phyloP scores from a whole-genome alignment of 805 yeast species.

The Yarrowia bubula region DNA sequence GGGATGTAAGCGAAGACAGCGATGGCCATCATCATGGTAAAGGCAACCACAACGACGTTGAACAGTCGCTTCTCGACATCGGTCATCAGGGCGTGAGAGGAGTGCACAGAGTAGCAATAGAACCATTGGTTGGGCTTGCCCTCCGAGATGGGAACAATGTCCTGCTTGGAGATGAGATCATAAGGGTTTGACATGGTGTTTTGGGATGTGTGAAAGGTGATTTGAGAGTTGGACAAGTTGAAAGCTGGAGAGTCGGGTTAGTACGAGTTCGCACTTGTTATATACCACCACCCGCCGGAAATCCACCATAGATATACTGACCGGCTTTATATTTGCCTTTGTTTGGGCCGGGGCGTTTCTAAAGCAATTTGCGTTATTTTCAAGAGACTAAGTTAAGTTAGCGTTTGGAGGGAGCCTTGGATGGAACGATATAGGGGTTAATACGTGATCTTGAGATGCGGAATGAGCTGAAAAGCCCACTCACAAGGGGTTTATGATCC shows the following conservation, averaged over 20 bases:
- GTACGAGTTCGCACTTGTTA: too few relatives aligned
- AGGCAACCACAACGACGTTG: slow-evolving; percentile 10
- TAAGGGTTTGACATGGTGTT: slow-evolving; percentile 8
- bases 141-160: slow-evolving; percentile 7
- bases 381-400: not conserved
- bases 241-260: too few relatives aligned
- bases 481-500: not conserved
- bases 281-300: not conserved
- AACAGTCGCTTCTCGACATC: slow-evolving; percentile 4
- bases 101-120: slow-evolving; percentile 22
- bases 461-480: not conserved
- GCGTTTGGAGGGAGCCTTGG: not conserved
- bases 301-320: not conserved
- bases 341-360: slow-evolving; percentile 16
- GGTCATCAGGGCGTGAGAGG: slow-evolving; percentile 23
- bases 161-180: slow-evolving; percentile 16
- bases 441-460: not conserved
- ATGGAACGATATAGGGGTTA: not conserved
- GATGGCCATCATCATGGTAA: slow-evolving; percentile 4
- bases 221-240: not conserved
- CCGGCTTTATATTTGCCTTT: slow-evolving; percentile 9
- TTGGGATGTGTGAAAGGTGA: not conserved
- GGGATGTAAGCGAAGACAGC: slow-evolving; percentile 21
- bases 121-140: slow-evolving; percentile 12
- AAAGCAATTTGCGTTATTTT: slow-evolving; percentile 24